Percentiles rank a stretch among this genome's conserved stretches.
Evolutionary conservation across 73 alveolate genomes (phyloP).

Genomic region (Tetrahymena thermophila): DNA sequence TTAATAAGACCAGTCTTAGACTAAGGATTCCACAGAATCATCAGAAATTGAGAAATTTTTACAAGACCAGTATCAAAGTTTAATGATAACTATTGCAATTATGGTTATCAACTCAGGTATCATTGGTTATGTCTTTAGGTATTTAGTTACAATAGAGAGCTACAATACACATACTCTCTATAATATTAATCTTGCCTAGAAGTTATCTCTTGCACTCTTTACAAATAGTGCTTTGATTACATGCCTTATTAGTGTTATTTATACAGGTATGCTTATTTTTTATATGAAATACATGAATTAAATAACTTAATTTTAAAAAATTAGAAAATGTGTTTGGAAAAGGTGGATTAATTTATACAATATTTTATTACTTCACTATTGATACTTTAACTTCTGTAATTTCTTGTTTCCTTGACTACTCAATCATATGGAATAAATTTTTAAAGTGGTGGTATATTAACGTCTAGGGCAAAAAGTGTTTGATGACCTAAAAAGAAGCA

Average conservation of each 20-base stretch:
- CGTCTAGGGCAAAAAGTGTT: neutral
- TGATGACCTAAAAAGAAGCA: neutral
- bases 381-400: conserved; percentile 1
- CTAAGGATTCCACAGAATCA: neutral
- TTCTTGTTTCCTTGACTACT: neutral
- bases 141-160: conserved; percentile 12
- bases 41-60: neutral
- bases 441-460: neutral
- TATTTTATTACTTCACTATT: conserved; percentile 7
- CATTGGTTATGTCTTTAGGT: neutral
- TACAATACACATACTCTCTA: conserved; percentile 6
- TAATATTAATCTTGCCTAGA: conserved; percentile 8
- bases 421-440: neutral
- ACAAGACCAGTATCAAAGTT: neutral
- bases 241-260: neutral
- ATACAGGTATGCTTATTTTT: neutral
- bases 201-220: conserved; percentile 21
- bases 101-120: neutral
- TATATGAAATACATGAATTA: neutral
- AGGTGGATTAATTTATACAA: conserved; percentile 27
- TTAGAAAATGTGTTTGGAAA: conserved; percentile 7
- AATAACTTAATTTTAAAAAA: neutral
- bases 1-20: neutral
- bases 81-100: neutral
- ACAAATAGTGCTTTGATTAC: conserved; percentile 10